These are phyloP conservation scores for Telfairia occidentalis DNA, from an alignment of 331 rosid species.

Conservation along the genomic window DNA sequence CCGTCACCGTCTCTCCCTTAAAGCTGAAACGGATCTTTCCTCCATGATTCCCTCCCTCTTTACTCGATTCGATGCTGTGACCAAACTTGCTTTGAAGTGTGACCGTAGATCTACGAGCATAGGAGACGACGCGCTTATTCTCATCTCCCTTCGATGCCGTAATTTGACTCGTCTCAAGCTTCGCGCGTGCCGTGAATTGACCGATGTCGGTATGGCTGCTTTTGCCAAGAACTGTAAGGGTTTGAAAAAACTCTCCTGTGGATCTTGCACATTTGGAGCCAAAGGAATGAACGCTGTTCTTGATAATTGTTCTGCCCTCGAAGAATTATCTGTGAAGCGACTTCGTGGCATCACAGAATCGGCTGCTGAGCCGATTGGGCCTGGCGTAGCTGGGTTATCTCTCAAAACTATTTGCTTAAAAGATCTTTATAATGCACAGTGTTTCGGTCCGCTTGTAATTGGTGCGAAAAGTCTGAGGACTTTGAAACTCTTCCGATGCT, in stretches of 20 bases:
- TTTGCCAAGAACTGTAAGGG: slow-evolving; percentile 77
- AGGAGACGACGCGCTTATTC: slow-evolving; percentile 54
- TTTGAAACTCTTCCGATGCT: slow-evolving; percentile 75
- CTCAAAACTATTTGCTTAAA: slow-evolving; percentile 65
- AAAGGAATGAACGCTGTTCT: slow-evolving; percentile 90
- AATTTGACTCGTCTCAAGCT: slow-evolving; percentile 89
- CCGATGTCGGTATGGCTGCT: slow-evolving; percentile 63
- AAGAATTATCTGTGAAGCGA: slow-evolving; percentile 83
- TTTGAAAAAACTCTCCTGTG: slow-evolving; percentile 91
- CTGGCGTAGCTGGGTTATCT: slow-evolving; percentile 54
- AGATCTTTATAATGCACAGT: slow-evolving; percentile 84
- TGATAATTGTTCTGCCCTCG: slow-evolving; percentile 50
- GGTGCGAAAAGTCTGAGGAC: slow-evolving; percentile 73
- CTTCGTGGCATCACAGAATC: slow-evolving; percentile 72
- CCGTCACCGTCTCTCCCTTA: slow-evolving; percentile 77
- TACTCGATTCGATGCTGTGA: slow-evolving; percentile 78
- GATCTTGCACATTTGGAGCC: slow-evolving; percentile 83
- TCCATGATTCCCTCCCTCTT: slow-evolving; percentile 44
- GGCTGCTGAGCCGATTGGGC: slow-evolving; percentile 60
- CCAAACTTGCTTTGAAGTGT: slow-evolving; percentile 80
- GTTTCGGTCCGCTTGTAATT: slow-evolving; percentile 67
- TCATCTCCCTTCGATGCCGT: slow-evolving; percentile 65
- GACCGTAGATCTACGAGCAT: slow-evolving; percentile 79
- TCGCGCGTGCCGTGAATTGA: slow-evolving; percentile 75
- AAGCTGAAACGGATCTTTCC: slow-evolving; percentile 49